Evolutionary conservation across 257 asterid genomes (phyloP).

Genomic region (Oldenlandia corymbosa): DNA sequence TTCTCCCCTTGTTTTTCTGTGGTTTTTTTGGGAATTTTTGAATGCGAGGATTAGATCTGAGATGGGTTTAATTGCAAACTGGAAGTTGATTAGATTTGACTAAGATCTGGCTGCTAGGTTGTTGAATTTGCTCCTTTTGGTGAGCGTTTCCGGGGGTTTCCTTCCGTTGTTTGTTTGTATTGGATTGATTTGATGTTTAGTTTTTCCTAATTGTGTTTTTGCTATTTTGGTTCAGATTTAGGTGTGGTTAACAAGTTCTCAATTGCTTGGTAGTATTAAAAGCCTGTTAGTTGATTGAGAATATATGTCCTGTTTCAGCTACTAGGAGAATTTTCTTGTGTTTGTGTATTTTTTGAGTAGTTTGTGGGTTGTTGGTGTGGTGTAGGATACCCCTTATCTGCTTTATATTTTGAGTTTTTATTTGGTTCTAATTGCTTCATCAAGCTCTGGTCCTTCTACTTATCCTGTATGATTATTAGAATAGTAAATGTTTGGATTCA

Average conservation of each 20-base stretch:
- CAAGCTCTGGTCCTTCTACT: too few species aligned
- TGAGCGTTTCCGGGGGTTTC: neutral
- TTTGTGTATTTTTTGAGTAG: neutral
- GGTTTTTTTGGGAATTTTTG: neutral
- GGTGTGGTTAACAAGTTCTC: neutral
- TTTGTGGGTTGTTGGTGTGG: neutral
- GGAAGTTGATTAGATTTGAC: neutral
- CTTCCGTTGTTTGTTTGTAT: neutral
- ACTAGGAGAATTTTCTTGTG: neutral
- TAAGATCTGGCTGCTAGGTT: neutral
- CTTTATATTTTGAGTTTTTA: too few species aligned
- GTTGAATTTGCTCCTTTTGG: neutral
- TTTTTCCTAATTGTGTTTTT: neutral
- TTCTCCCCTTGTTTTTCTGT: neutral
- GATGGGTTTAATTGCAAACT: slow-evolving; percentile 9
- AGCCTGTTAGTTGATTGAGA: neutral
- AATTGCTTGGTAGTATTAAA: too few species aligned
- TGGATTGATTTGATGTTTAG: neutral
- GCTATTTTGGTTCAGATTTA: neutral
- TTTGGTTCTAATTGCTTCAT: too few species aligned
- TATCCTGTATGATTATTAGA: too few species aligned
- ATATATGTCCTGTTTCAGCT: neutral
- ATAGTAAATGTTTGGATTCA: too few species aligned
- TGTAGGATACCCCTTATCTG: neutral
- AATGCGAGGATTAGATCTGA: slow-evolving; percentile 2